Conservation (phyloP, 495 filamentous ascomycete species). For the Penicillium subrubescens region DNA sequence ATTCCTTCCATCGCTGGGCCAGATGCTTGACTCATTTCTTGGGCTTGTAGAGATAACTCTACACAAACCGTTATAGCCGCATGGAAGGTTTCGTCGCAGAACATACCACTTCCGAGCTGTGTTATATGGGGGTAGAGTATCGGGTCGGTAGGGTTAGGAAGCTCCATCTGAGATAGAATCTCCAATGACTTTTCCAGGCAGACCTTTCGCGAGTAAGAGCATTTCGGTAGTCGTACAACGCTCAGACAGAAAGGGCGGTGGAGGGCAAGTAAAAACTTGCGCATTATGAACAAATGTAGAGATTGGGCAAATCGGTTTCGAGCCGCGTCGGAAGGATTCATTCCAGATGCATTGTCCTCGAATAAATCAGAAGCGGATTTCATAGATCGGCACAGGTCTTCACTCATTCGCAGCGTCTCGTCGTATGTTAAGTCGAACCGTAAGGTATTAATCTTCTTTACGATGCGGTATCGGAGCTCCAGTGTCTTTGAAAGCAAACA, state of each 20-base stretch:
- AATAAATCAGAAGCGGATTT: conserved; percentile 33
- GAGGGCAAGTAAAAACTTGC: conserved; percentile 54
- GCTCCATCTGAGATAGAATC: conserved; percentile 48
- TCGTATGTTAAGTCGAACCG: conserved; percentile 52
- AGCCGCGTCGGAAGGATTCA: conserved; percentile 18
- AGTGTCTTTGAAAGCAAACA: conserved; percentile 50
- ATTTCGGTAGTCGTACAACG: conserved; percentile 50
- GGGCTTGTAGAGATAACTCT: conserved; percentile 38
- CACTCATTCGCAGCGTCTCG: conserved; percentile 49
- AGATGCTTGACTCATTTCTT: conserved; percentile 28
- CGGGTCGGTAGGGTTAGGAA: conserved; percentile 22
- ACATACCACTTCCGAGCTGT: conserved; percentile 40
- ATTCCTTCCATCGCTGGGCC: conserved; percentile 17
- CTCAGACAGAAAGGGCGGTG: conserved; percentile 56
- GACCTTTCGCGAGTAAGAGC: conserved; percentile 58
- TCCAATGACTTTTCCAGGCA: conserved; percentile 53
- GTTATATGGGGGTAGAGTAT: conserved; percentile 34
- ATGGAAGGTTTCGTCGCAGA: conserved; percentile 44
- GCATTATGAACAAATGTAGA: conserved; percentile 46
- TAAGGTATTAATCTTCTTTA: conserved; percentile 51
- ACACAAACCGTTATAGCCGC: conserved; percentile 42
- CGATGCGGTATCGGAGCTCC: conserved; percentile 50
- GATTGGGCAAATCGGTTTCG: conserved; percentile 40
- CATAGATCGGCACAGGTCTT: conserved; percentile 40
- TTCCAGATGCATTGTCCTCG: conserved; percentile 26